These are phyloP conservation scores for Paraglomus occultum DNA, from an alignment of 192 early-diverging fungal genomes.

Conservation along the genomic window DNA sequence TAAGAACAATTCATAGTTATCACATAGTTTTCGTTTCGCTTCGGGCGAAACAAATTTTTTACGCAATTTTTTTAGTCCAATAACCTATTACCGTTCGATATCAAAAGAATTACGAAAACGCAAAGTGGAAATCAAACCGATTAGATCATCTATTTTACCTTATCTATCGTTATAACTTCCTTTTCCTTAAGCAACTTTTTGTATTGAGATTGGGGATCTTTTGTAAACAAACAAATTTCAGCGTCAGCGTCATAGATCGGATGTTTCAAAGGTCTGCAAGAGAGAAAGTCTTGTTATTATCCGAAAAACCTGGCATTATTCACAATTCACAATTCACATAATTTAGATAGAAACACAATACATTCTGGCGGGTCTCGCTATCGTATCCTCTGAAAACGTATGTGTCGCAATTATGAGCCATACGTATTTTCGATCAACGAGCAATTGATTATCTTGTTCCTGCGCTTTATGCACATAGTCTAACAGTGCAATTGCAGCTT, in stretches of 20 bases:
- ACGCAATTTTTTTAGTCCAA: constrained; percentile 75
- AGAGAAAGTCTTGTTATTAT: background rate
- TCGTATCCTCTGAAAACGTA: constrained; percentile 58
- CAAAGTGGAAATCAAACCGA: background rate
- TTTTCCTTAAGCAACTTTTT: constrained; percentile 69
- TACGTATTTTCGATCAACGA: constrained; percentile 51
- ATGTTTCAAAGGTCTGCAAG: constrained; percentile 64
- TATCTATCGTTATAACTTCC: constrained; percentile 60
- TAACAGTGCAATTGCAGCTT: constrained; percentile 58
- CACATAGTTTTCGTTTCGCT: constrained; percentile 70
- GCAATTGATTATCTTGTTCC: constrained; percentile 48
- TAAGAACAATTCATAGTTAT: constrained; percentile 82
- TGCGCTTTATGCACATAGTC: constrained; percentile 40
- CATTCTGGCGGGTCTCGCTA: constrained; percentile 70
- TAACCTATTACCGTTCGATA: constrained; percentile 49
- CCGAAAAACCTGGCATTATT: background rate
- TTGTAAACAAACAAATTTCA: constrained; percentile 86
- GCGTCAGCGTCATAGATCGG: constrained; percentile 61
- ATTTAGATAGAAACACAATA: constrained; percentile 28
- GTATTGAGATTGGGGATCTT: constrained; percentile 77
- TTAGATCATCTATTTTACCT: constrained; percentile 38
- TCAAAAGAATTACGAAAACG: background rate
- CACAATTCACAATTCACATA: background rate
- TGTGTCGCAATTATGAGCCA: constrained; percentile 68
- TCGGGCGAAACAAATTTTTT: constrained; percentile 80